Percentiles rank a stretch among this genome's conserved stretches.
phyloP scores from a whole-genome alignment of 257 asterid genomes.

The Solanum boliviense region DNA sequence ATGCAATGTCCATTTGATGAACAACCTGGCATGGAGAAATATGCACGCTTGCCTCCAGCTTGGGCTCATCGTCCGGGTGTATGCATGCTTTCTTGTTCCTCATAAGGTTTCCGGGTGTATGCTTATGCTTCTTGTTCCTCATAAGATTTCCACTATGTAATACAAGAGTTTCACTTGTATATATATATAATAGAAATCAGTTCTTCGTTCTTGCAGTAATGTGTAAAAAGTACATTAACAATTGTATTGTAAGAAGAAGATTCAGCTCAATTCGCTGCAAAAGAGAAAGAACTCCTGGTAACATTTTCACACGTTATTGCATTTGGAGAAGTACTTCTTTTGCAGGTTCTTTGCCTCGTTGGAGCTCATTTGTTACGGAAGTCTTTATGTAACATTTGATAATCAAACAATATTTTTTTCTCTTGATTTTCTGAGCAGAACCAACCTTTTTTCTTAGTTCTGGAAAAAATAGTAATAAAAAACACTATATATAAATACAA shows the following conservation, averaged over 20 bases:
- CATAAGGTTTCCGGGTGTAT: constrained; percentile 53
- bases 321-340: not conserved
- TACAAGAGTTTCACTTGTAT: not conserved
- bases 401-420: not conserved
- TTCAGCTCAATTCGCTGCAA: not conserved
- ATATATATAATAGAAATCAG: not conserved
- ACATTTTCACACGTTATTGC: not conserved
- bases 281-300: not conserved
- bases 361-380: not conserved
- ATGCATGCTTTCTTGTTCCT: constrained; percentile 97
- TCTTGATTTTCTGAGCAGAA: too few relatives aligned
- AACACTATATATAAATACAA: too few relatives aligned
- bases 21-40: constrained; percentile 90
- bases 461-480: too few relatives aligned
- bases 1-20: constrained; percentile 75
- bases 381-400: not conserved
- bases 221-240: not conserved
- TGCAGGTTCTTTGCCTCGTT: not conserved
- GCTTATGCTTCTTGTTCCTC: constrained; percentile 98
- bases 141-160: constrained; percentile 17
- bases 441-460: too few relatives aligned
- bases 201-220: not conserved
- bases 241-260: not conserved
- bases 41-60: constrained; percentile 86
- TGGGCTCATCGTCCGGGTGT: constrained; percentile 99